Conservation (phyloP, 495 filamentous ascomycete genomes). For the Pseudotulostoma volvatum region DNA sequence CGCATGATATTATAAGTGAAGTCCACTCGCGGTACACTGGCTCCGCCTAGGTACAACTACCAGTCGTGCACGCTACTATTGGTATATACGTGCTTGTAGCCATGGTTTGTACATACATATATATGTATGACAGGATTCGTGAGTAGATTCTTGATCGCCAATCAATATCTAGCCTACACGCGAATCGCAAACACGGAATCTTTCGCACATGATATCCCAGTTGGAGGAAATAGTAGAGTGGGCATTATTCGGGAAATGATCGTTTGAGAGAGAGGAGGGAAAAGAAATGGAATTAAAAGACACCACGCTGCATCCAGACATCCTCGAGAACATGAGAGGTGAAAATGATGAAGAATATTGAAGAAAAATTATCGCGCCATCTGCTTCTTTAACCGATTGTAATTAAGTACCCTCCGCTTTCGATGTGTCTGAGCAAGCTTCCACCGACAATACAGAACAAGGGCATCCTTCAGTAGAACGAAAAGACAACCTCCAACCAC, state of each 20-base stretch:
- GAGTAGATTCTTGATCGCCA: neutral
- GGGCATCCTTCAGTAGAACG: slow-evolving; percentile 58
- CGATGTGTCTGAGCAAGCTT: slow-evolving; percentile 51
- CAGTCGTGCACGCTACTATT: too few species aligned
- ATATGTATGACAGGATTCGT: neutral
- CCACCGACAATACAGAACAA: slow-evolving; percentile 61
- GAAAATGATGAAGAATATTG: neutral
- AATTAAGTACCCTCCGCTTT: slow-evolving; percentile 51
- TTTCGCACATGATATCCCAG: neutral
- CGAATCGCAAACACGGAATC: neutral
- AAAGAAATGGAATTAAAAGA: too few species aligned
- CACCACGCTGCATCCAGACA: too few species aligned
- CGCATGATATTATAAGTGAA: too few species aligned
- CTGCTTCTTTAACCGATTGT: slow-evolving; percentile 30
- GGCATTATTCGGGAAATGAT: too few species aligned
- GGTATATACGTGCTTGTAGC: too few species aligned
- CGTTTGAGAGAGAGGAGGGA: neutral
- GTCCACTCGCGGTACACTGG: too few species aligned
- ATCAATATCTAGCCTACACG: neutral
- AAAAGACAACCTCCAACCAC: slow-evolving; percentile 67
- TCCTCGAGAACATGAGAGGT: neutral
- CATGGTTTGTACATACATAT: neutral
- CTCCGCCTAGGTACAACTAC: too few species aligned
- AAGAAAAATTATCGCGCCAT: slow-evolving; percentile 2
- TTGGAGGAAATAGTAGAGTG: neutral